phyloP scores from a whole-genome alignment of 345 rosid species.

The rapeseed (Brassica napus) region DNA sequence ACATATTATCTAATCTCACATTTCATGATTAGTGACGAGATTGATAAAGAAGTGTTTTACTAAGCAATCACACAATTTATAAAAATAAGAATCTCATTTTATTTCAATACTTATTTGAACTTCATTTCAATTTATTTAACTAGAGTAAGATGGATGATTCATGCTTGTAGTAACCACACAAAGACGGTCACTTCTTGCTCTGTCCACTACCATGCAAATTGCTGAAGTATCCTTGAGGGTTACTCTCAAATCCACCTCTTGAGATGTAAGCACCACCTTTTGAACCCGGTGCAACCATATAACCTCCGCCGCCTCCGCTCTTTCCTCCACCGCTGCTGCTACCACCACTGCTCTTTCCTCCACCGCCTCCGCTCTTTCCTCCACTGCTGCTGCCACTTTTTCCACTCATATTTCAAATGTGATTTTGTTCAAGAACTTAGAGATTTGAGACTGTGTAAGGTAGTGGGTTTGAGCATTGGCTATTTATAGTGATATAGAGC shows the following conservation, averaged over 20 bases:
- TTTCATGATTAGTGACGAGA: neutral
- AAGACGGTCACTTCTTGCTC: neutral
- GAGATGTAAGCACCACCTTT: slow-evolving; percentile 4
- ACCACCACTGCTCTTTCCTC: slow-evolving; percentile 1
- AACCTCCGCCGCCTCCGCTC: neutral
- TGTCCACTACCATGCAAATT: slow-evolving; percentile 25
- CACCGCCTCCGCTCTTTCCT: neutral
- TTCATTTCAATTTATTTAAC: neutral
- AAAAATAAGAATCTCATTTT: neutral
- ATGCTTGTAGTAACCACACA: neutral
- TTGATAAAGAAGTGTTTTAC: neutral
- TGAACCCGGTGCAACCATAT: slow-evolving; percentile 25
- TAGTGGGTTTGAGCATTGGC: neutral
- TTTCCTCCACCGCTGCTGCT: neutral
- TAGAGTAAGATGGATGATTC: neutral
- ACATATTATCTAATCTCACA: neutral
- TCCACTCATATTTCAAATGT: slow-evolving; percentile 13
- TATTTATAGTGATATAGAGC: slow-evolving; percentile 6
- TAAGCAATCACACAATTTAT: neutral
- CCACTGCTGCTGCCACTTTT: neutral
- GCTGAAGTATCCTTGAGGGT: slow-evolving; percentile 24
- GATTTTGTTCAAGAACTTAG: neutral
- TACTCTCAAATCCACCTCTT: slow-evolving; percentile 22
- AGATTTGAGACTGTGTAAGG: neutral
- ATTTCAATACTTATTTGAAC: neutral